Conservation (phyloP, 495 filamentous ascomycete species). For the Neurospora sublineolata region DNA sequence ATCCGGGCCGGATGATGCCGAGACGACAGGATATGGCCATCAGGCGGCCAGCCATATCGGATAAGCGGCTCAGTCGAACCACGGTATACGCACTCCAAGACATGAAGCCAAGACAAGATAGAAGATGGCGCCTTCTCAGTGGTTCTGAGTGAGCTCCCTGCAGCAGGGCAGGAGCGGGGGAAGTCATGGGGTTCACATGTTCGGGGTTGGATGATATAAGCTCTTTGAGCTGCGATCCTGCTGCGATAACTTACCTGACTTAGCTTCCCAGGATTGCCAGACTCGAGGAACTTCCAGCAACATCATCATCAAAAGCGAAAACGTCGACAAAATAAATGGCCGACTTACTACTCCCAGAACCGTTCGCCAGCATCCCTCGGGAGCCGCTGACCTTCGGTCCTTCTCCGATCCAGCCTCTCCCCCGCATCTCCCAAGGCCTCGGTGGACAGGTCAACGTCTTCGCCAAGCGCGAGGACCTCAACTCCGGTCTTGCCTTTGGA, state of each 20-base stretch:
- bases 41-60: neutral
- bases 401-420: slow-evolving; percentile 49
- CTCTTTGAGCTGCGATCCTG: neutral
- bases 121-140: neutral
- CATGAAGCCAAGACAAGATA: neutral
- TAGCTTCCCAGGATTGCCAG: neutral
- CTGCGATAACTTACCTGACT: neutral
- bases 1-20: neutral
- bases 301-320: neutral
- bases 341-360: slow-evolving; percentile 37
- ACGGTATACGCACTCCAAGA: neutral
- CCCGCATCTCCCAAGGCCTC: slow-evolving; percentile 45
- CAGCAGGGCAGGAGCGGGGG: neutral
- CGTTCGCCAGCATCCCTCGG: slow-evolving; percentile 47
- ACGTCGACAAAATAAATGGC: slow-evolving; percentile 8
- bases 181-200: neutral
- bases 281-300: neutral
- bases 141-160: neutral
- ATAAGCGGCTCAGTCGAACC: neutral
- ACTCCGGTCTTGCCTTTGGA: slow-evolving; percentile 50
- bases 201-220: neutral
- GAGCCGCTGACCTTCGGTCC: slow-evolving; percentile 42
- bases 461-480: slow-evolving; percentile 54
- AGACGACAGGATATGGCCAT: neutral
- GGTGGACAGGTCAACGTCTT: slow-evolving; percentile 43